Base-by-base conservation (phyloP, 2,329 filamentous ascomycete genomes). In the Aspergillus tubingensis region DNA sequence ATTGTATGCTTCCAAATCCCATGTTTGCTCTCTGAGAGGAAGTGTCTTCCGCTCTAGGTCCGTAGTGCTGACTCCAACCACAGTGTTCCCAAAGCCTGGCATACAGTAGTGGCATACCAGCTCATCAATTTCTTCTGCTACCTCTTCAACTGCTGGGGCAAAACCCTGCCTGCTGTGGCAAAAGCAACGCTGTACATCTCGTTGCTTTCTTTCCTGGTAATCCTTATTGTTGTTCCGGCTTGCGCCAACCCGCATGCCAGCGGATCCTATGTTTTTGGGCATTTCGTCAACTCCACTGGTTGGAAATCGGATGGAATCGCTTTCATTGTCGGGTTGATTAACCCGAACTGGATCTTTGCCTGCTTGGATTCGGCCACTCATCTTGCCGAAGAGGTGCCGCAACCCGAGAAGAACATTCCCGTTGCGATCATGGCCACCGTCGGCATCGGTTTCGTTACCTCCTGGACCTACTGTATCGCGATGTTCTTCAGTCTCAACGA, bases 301-400 rank as follows among this genome's bases (percentile, higher is more conserved):
- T 83, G 80, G 81, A 59, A 68, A 23, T 71, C 76, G 32, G 74
- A 76, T 61, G 81, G 80, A 19, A 82, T 84, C 52, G 80, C 81
- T 13, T 83, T 83, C 72, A 81, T 84, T 57, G 79, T 82, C 57
- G 82, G 82, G 17, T 70, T 83, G n/a, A 80, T 83, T 61, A 82
- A 82, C 65, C 77, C 78, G 27, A 83, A 83, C 64, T 83, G 80
- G 79, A 75, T 77, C 48, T 83, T 83, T 61, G 79, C 80, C 10
- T 82, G 80, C 61, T 75, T 84, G 8, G 81, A 84, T 67, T 78
- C 76, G 39, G 81, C 81, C 5, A 82, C 80, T 2, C 80, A 83
- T 66, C 72, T 84, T 52, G 80, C 82, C 0, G 82, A 84, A 62
- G 82, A 84, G 67, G 79, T 83, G 19, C 78, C 79, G 15, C 68